Evolutionary conservation across 2,329 filamentous ascomycete genomes (phyloP).

Genomic region (Leptographium lundbergii): DNA sequence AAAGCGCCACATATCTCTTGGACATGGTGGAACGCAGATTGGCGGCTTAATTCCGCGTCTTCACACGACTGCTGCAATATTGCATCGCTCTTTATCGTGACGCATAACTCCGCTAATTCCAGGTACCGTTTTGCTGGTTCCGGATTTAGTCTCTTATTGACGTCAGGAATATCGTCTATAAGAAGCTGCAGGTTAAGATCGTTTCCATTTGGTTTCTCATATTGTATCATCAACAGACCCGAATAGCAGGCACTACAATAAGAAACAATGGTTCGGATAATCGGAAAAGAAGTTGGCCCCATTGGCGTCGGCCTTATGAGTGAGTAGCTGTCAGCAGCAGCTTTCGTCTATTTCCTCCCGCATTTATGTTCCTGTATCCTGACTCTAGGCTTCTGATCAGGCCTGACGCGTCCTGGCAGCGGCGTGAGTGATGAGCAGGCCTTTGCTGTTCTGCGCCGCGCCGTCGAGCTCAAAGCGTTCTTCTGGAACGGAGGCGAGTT

Average conservation of each 20-base stretch:
- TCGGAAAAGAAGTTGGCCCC: slow-evolving; percentile 16
- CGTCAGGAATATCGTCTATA: neutral
- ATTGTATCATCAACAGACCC: neutral
- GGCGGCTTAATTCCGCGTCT: no score
- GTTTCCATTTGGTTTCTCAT: neutral
- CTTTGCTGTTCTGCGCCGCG: slow-evolving; percentile 41
- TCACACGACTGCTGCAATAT: neutral
- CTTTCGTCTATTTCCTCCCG: neutral
- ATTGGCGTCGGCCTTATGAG: slow-evolving; percentile 20
- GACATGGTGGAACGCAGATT: no score
- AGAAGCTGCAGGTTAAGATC: neutral
- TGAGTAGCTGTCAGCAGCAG: neutral
- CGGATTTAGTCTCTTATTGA: neutral
- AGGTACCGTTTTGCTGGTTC: neutral
- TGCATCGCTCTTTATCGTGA: neutral
- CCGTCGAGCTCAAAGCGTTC: slow-evolving; percentile 29
- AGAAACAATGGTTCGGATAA: slow-evolving; percentile 16
- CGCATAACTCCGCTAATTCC: neutral
- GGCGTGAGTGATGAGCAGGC: slow-evolving; percentile 31
- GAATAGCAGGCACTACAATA: neutral
- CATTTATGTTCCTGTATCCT: neutral
- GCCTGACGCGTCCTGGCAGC: slow-evolving; percentile 29
- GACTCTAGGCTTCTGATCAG: slow-evolving; percentile 12
- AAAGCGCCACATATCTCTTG: no score
- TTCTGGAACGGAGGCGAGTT: slow-evolving; percentile 54